phyloP scores from a whole-genome alignment of 306 rosid genomes.

The Pyrus betulifolia region DNA sequence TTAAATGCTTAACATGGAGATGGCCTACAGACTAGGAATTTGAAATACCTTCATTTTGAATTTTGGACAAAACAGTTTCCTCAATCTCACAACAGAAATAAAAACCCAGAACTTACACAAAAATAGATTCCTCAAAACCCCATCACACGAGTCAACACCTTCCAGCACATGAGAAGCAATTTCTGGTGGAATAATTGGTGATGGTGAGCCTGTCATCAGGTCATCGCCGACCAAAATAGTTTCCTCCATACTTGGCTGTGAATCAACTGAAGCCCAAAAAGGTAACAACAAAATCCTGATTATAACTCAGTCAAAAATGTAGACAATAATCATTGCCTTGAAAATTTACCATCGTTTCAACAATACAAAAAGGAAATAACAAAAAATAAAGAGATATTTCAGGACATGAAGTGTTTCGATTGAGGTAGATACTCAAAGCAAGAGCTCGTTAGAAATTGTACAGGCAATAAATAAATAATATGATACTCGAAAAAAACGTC shows the following conservation, averaged over 20 bases:
- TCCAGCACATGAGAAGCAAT: conserved; percentile 91
- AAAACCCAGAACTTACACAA: conserved; percentile 47
- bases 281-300: neutral
- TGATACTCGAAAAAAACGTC: neutral
- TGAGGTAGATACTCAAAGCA: neutral
- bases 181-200: conserved; percentile 83
- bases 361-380: neutral
- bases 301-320: neutral
- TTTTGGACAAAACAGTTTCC: neutral
- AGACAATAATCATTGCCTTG: neutral
- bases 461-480: neutral
- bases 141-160: conserved; percentile 86
- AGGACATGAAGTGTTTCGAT: neutral
- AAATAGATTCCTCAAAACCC: conserved; percentile 73
- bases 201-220: conserved; percentile 86
- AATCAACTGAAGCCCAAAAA: conserved; percentile 64
- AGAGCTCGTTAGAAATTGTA: neutral
- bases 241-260: conserved; percentile 89
- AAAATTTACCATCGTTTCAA: neutral
- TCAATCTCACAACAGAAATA: neutral
- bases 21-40: neutral
- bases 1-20: neutral
- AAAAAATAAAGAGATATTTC: neutral
- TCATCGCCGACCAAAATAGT: conserved; percentile 94
- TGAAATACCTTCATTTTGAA: neutral